Evolutionary conservation across 805 yeast genomes (phyloP), one percentile per base, ranked within the genome.

Genomic region (Isabelozyma rhagii): DNA sequence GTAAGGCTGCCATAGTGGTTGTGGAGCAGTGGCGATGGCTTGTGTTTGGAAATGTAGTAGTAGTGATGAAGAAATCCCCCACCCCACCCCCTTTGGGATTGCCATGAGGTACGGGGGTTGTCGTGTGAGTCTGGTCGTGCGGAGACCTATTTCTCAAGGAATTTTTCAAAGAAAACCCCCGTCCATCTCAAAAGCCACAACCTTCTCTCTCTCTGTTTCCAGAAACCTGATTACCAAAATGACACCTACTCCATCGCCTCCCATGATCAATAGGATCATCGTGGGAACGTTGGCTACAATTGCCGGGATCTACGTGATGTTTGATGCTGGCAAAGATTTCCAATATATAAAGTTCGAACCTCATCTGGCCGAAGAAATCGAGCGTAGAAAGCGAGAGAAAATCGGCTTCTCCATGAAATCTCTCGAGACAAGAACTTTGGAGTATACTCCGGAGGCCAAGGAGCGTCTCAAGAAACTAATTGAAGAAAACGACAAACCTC

Each of bases 1-100:
- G 96, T 63, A 92, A 74, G 18, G 80, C 75, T 4, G 84, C 80
- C 84, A 80, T 80, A 28, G 27, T 25, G 25, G 18, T 27, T n/a
- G 41, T 39, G 17, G 41, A 21, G 25, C 25, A 6, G 25, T 21
- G 25, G 25, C 25, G 25, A 21, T 21, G 25, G 25, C 25, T 21
- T 21, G 25, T 21, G 6, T 5, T 5, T 21, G 25, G 25, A 21
- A 6, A 21, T 21, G 25, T 21, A 21, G 25, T 21, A 21, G 25
- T 21, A 21, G 25, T 21, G 25, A 21, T 21, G 25, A 21, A 21
- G 6, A 21, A 21, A 21, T 21, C 25, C 25, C 25, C 25, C 25
- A 21, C 25, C 25, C 25, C 25, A 2, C 1, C 25, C 25, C 25
- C 25, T 21, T 21, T 21, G 25, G 6, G 25, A 21, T 10, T n/a